Evolutionary conservation across 192 early-diverging fungal species (phyloP).

Genomic region (Mortierella antarctica): DNA sequence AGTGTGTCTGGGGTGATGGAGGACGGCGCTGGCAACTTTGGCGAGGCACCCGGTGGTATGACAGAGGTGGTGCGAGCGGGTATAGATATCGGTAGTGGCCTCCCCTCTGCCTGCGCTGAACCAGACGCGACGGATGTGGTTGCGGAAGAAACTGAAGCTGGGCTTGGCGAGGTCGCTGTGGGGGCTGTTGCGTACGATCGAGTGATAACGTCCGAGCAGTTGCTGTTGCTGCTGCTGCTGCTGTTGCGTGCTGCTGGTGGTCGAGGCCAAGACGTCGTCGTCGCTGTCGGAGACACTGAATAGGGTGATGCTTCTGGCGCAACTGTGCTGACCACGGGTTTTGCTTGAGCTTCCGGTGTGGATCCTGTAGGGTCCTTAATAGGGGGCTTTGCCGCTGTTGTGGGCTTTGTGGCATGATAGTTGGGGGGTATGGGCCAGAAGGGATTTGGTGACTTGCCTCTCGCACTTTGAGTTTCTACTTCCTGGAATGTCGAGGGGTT

Average conservation of each 20-base stretch:
- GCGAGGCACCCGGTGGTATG: background rate
- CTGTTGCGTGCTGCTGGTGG: no score
- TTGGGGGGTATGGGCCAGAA: conserved; percentile 14
- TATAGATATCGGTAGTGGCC: no score
- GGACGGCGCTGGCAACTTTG: background rate
- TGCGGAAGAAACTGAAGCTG: background rate
- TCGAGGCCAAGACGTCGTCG: no score
- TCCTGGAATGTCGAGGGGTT: background rate
- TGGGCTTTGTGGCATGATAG: background rate
- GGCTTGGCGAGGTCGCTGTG: background rate
- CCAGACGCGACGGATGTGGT: background rate
- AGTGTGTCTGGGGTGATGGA: conserved; percentile 2
- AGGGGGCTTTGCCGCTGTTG: background rate
- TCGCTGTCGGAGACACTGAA: no score
- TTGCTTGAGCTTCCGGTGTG: background rate
- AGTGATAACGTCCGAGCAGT: background rate
- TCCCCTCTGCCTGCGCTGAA: background rate
- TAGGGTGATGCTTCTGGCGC: no score
- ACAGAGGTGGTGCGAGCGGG: background rate
- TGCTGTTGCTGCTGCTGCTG: background rate
- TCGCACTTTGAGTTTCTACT: background rate
- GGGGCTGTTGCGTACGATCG: background rate
- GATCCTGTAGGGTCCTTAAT: background rate
- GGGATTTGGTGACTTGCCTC: background rate
- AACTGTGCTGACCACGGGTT: no score